These are phyloP conservation scores for Coprinopsis cinerea DNA, from an alignment of 768 basidiomycete genomes.

Conservation along the genomic window DNA sequence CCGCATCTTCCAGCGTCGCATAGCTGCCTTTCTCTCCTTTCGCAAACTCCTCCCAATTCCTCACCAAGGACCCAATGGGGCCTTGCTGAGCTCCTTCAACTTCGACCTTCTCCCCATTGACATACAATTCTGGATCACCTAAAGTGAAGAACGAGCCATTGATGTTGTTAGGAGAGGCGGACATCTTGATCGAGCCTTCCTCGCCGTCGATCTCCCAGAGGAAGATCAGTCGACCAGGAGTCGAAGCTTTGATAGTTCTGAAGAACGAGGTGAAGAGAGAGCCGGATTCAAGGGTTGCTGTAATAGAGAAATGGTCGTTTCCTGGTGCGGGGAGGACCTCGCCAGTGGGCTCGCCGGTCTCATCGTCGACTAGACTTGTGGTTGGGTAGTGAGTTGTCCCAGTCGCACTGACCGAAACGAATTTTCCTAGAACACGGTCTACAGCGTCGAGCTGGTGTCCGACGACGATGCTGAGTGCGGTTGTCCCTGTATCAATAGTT, in stretches of 20 bases:
- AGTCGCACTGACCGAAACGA: conserved; percentile 6
- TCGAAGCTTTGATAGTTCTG: conserved; percentile 4
- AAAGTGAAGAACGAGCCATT: conserved; percentile 1
- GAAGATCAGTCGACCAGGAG: conserved; percentile 10
- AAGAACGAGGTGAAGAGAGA: conserved; percentile 2
- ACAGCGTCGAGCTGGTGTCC: conserved; percentile 14
- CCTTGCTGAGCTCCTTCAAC: not conserved
- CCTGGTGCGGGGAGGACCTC: not conserved
- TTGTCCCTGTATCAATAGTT: conserved; percentile 1
- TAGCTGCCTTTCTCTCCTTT: not conserved
- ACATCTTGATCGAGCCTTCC: conserved; percentile 13
- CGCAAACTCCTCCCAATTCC: not conserved
- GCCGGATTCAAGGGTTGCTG: conserved; percentile 7
- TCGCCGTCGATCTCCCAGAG: conserved; percentile 16
- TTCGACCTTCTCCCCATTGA: conserved; percentile 10
- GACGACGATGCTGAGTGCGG: not conserved
- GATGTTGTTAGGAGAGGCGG: conserved; percentile 4
- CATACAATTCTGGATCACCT: conserved; percentile 11
- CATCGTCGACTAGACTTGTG: conserved; percentile 4
- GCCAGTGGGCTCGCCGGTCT: conserved; percentile 5
- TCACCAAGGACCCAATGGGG: not conserved
- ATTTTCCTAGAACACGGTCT: conserved; percentile 9
- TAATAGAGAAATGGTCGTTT: conserved; percentile 10
- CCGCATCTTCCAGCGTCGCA: not conserved
- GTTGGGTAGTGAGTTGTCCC: conserved; percentile 7